Percentiles rank a stretch among this genome's conserved stretches.
phyloP scores from a whole-genome alignment of 441 rosid species.

The Flueggea neowawraea region DNA sequence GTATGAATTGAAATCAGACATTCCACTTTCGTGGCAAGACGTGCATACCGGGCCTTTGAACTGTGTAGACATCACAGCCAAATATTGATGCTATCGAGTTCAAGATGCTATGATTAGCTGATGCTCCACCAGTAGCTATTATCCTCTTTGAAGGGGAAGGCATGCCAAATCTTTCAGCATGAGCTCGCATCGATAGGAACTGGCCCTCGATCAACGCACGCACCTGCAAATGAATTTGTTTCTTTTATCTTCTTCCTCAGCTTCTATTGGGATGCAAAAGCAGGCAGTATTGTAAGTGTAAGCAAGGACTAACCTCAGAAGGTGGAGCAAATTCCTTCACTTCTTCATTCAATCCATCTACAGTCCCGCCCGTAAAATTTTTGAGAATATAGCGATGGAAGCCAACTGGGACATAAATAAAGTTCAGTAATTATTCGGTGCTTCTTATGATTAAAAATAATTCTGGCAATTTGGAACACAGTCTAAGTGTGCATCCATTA shows the following conservation, averaged over 20 bases:
- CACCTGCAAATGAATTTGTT: constrained; percentile 40
- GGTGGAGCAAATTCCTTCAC: constrained; percentile 78
- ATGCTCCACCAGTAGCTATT: constrained; percentile 91
- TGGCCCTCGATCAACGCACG: constrained; percentile 89
- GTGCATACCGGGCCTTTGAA: constrained; percentile 72
- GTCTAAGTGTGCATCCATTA: too few relatives aligned
- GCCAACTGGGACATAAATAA: constrained; percentile 53
- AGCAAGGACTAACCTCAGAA: constrained; percentile 54
- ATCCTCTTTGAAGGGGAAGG: constrained; percentile 81
- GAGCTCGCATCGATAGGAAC: constrained; percentile 85
- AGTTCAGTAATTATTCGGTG: constrained; percentile 2
- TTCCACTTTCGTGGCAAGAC: neutral
- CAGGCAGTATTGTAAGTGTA: neutral
- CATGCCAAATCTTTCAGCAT: constrained; percentile 86
- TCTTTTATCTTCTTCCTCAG: neutral
- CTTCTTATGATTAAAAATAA: neutral
- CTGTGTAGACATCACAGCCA: constrained; percentile 78
- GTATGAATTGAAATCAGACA: neutral
- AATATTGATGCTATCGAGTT: constrained; percentile 59
- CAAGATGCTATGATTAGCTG: constrained; percentile 65
- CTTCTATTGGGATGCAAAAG: too few relatives aligned
- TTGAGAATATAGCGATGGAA: constrained; percentile 68
- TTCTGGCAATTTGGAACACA: neutral
- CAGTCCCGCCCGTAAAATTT: constrained; percentile 44
- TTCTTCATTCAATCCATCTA: constrained; percentile 53